Percentiles rank a stretch among this genome's conserved stretches.
phyloP scores from a whole-genome alignment of 2,329 filamentous ascomycete genomes.

The Trichoderma polysporum region DNA sequence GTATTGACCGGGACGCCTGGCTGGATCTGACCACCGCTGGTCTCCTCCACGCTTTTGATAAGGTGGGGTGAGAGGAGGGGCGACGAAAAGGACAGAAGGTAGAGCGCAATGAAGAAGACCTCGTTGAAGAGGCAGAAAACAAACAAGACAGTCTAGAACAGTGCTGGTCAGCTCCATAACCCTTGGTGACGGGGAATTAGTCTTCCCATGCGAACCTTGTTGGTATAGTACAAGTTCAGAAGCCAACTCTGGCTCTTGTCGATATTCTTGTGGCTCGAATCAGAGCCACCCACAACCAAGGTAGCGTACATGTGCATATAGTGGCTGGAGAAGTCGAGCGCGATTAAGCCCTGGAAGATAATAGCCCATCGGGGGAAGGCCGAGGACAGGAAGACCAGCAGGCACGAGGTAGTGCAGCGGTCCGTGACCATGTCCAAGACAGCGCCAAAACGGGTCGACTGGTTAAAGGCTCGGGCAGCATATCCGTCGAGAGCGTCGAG shows the following conservation, averaged over 20 bases:
- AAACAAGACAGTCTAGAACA: constrained; percentile 77
- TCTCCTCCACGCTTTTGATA: constrained; percentile 59
- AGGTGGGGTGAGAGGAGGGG: constrained; percentile 85
- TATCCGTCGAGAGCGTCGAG: constrained; percentile 94
- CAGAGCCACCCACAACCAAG: constrained; percentile 77
- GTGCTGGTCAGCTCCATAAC: background rate
- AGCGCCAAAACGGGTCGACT: constrained; percentile 92
- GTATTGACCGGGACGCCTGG: constrained; percentile 69
- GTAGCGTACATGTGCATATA: constrained; percentile 99
- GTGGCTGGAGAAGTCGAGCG: constrained; percentile 89
- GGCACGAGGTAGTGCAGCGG: constrained; percentile 90
- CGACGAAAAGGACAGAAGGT: constrained; percentile 94
- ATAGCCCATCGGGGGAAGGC: constrained; percentile 94
- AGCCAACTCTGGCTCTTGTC: constrained; percentile 85
- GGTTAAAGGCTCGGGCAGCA: constrained; percentile 76
- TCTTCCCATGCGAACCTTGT: constrained; percentile 63
- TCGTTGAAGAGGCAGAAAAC: constrained; percentile 89
- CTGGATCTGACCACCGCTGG: constrained; percentile 53
- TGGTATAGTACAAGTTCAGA: constrained; percentile 94
- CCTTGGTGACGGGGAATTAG: background rate
- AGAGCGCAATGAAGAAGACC: constrained; percentile 96
- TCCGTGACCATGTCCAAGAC: constrained; percentile 99
- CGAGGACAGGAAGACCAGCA: constrained; percentile 90
- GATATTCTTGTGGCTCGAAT: constrained; percentile 88
- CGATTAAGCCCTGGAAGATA: constrained; percentile 90